These are phyloP conservation scores for Hypoxylon sp. DNA, from an alignment of 2,329 filamentous ascomycete genomes.

Conservation along the genomic window DNA sequence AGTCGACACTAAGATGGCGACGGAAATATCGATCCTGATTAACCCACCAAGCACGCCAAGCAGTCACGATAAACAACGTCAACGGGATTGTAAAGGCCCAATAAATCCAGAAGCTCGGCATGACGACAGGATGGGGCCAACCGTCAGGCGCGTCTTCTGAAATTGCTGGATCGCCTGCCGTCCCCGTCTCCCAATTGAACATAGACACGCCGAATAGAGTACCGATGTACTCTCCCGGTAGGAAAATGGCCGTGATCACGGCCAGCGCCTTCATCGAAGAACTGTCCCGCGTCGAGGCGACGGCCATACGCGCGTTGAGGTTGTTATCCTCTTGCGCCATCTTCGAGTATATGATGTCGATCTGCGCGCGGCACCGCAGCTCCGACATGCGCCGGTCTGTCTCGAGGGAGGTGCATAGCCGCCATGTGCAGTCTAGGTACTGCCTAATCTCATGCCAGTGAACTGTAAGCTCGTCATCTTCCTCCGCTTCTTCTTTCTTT, in stretches of 20 bases:
- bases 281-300: conserved; percentile 79
- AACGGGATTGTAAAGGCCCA: conserved; percentile 63
- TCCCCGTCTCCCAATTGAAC: conserved; percentile 60
- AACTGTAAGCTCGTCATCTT: conserved; percentile 52
- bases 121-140: conserved; percentile 55
- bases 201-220: conserved; percentile 64
- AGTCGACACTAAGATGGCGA: conserved; percentile 61
- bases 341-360: conserved; percentile 66
- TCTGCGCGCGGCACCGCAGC: conserved; percentile 62
- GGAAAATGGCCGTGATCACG: conserved; percentile 65
- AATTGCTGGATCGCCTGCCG: conserved; percentile 51
- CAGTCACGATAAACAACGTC: conserved; percentile 59
- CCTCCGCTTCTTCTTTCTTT: conserved; percentile 43
- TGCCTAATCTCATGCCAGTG: conserved; percentile 65
- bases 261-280: conserved; percentile 65
- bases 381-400: conserved; percentile 64
- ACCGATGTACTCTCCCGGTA: conserved; percentile 63
- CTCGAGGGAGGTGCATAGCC: conserved; percentile 62
- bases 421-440: conserved; percentile 62
- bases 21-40: conserved; percentile 64
- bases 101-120: conserved; percentile 63
- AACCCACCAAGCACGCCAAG: conserved; percentile 65
- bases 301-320: conserved; percentile 71
- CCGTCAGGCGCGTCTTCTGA: conserved; percentile 53
- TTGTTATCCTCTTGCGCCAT: conserved; percentile 67